Base-by-base conservation (phyloP, 2,329 filamentous ascomycete species). In the Aspergillus sp. region DNA sequence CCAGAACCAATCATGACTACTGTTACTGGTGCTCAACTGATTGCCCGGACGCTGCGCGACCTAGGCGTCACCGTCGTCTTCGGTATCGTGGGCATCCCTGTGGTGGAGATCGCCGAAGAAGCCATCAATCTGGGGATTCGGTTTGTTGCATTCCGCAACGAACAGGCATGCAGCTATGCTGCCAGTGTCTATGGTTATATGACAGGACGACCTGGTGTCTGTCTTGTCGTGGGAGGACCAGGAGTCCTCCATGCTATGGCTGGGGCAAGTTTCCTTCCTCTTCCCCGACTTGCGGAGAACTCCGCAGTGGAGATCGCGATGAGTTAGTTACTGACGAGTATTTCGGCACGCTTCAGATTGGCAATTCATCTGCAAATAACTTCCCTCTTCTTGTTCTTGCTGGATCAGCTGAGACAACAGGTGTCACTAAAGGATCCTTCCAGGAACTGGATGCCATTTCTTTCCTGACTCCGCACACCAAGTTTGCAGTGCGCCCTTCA, bases 151-250 rank as follows among this genome's bases (percentile, higher is more conserved):
- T 81, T 80, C 51, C 66, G 78, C 28, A 81, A 81, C 50, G 77
- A 82, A 51, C 77, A 82, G 58, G 75, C 78, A 8, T 76, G 74
- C 29, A 73, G 71, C 49, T 81, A 81, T 66, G 77, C 78, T 8
- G 77, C 78, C 3, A 76, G 73, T 38, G 74, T 74, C 5, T 80
- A 81, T 69, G 77, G 77, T 10, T 81, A 79, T 50, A 65, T 81
- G 51, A 79, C 75, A 3, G 76, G 76, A 13, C 70, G 59, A 43
- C 77, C 77, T 4, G 78, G 76, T 3, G 73, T 81, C 7, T 80
- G 76, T 55, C 65, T 81, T 33, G 73, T 78, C n/a, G 77, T 81
- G 3, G 78, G 77, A 40, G 78, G 78, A 7, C 78, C 78, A 6
- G 78, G 78, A 19, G 74, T 81, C 10, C 61, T 81, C 19, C 78